A percentile compares a stretch with the other conserved stretches of the same genome.
phyloP scores from a whole-genome alignment of 768 basidiomycete species.

The Phylloporus scabripes region DNA sequence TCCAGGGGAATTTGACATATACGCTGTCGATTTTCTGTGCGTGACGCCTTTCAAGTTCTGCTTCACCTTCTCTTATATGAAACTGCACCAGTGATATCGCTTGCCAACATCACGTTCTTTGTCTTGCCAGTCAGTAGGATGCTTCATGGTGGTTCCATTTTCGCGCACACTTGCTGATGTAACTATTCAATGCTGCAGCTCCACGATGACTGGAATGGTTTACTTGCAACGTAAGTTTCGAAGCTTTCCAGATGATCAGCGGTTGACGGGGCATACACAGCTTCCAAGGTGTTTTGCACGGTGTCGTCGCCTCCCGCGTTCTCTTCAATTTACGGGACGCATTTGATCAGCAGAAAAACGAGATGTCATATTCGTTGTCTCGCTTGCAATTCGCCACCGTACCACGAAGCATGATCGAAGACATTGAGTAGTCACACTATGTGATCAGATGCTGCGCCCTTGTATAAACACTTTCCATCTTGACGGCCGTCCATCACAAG shows the following conservation, averaged over 20 bases:
- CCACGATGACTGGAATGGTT: not conserved
- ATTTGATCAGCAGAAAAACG: not conserved
- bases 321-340: constrained; percentile 7
- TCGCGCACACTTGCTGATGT: not conserved
- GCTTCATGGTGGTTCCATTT: not conserved
- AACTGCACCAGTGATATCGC: not conserved
- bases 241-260: not conserved
- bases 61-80: not conserved
- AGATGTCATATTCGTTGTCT: not conserved
- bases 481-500: not conserved
- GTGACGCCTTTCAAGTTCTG: not conserved
- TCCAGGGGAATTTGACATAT: constrained; percentile 9
- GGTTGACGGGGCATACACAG: not conserved
- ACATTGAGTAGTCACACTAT: not conserved
- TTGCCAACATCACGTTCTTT: not conserved
- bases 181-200: not conserved
- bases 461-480: not conserved
- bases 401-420: not conserved
- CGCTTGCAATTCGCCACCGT: not conserved
- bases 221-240: not conserved
- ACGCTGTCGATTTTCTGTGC: constrained; percentile 7
- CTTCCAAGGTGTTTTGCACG: constrained; percentile 9
- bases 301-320: constrained; percentile 8
- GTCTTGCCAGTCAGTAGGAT: not conserved
- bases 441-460: not conserved